Evolutionary conservation across 1,139 yeast species (phyloP), one percentile per base, ranked within the genome.

Genomic region (Lodderomyces parapsilosis): DNA sequence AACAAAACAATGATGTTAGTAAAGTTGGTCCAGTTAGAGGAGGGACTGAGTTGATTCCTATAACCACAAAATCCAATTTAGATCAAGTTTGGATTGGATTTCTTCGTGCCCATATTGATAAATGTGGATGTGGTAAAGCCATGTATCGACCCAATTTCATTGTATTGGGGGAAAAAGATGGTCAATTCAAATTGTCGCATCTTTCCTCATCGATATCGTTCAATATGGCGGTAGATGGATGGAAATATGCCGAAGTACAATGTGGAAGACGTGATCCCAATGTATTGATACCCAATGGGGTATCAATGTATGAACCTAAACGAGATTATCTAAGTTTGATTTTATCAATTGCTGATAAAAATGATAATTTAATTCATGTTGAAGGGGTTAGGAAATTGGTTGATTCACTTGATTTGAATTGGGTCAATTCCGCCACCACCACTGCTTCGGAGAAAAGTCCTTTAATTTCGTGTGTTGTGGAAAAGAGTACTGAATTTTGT

Each of bases 71-170:
- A 22, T 32, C 36, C 19, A 39, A 39, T 17, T 34, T 38, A 13
- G 24, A 23, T 14, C 67, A 65, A 43, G 49, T 62, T 8, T 67
- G 71, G 72, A 46, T 66, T 2, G 71, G 71, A 3, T 63, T 68
- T 44, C 67, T 71, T 1, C 51, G 74, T 37, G 70, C 73, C 7
- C 73, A 68, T 50, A 44, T 68, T 10, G 48, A 49, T 38, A 42
- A 50, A n/a, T 68, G 74, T 52, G 72, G 72, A 2, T 68, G 74
- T 51, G 71, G 71, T 18, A 49, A 44, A 10, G 55, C 59, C 27
- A 61, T 66, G 58, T 68, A 68, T 50, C 53, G 73, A 34, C 73
- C 73, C 3, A 66, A 67, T 43, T 46, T 67, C 41, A 66, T 59
- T 9, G 56, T 62, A 5, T 42, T 63, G 0, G 55, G 59, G 3